Evolutionary conservation across 768 basidiomycete genomes (phyloP).

Genomic region (Kwoniella sp.): DNA sequence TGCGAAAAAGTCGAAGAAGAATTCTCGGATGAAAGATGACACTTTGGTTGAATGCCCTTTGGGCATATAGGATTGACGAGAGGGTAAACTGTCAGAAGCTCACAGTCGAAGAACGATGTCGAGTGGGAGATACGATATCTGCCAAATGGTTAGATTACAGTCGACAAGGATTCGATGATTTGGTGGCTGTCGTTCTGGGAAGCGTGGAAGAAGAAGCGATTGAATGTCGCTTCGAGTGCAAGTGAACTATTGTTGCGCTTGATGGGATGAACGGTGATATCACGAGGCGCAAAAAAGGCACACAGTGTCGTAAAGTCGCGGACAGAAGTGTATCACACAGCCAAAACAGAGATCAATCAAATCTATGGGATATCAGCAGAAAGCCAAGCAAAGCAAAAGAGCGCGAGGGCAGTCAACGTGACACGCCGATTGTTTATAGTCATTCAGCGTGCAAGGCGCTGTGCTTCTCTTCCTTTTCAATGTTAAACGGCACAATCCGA

Average conservation of each 20-base stretch:
- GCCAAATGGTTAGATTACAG: too few relatives aligned
- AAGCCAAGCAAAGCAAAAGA: too few relatives aligned
- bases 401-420: too few relatives aligned
- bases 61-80: background rate
- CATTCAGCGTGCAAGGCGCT: too few relatives aligned
- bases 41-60: background rate
- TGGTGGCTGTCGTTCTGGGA: background rate
- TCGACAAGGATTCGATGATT: background rate
- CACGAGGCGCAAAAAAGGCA: background rate
- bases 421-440: too few relatives aligned
- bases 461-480: too few relatives aligned
- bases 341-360: too few relatives aligned
- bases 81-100: background rate
- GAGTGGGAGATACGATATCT: too few relatives aligned
- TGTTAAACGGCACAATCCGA: too few relatives aligned
- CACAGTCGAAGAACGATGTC: background rate
- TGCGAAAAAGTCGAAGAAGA: conserved; percentile 15
- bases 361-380: too few relatives aligned
- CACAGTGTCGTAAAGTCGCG: background rate
- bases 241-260: background rate
- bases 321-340: too few relatives aligned
- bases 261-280: background rate
- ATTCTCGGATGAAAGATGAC: conserved; percentile 8
- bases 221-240: background rate
- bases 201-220: too few relatives aligned